phyloP scores from a whole-genome alignment of 345 rosid species.

The Erodium maritimum region DNA sequence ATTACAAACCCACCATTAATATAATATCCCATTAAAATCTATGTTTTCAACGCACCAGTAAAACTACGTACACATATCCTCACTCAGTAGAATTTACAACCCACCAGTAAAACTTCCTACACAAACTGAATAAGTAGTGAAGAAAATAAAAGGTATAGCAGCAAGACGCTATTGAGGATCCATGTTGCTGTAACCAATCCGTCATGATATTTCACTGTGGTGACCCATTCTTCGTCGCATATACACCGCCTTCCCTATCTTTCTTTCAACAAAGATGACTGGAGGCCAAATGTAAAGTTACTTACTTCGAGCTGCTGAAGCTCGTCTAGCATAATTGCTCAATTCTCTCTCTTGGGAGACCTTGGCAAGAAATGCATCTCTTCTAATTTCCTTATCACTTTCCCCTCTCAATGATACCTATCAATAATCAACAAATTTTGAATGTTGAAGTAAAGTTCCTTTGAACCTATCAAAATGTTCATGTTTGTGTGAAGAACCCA shows the following conservation, averaged over 20 bases:
- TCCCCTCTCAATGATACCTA: conserved; percentile 94
- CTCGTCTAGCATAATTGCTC: conserved; percentile 63
- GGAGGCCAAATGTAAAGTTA: no score
- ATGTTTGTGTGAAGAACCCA: no score
- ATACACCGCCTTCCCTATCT: background rate
- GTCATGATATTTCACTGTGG: conserved; percentile 22
- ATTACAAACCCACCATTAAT: no score
- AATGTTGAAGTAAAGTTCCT: no score
- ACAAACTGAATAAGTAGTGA: no score
- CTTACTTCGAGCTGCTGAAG: conserved; percentile 32
- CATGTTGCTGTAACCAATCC: conserved; percentile 32
- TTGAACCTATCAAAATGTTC: no score
- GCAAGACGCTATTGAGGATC: conserved; percentile 52
- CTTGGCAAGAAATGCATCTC: conserved; percentile 84
- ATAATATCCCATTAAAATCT: no score
- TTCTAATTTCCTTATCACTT: conserved; percentile 71
- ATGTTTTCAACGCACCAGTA: no score
- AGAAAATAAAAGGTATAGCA: conserved; percentile 74
- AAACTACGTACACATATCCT: no score
- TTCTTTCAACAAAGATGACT: background rate
- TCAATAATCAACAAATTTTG: background rate
- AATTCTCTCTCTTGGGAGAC: conserved; percentile 76
- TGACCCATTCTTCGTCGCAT: conserved; percentile 45
- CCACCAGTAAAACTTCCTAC: no score
- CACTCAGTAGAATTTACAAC: no score